A percentile compares a stretch with the other conserved stretches of the same genome.
phyloP scores from a whole-genome alignment of 2,329 filamentous ascomycete genomes.

The Ophiostoma angusticollis region DNA sequence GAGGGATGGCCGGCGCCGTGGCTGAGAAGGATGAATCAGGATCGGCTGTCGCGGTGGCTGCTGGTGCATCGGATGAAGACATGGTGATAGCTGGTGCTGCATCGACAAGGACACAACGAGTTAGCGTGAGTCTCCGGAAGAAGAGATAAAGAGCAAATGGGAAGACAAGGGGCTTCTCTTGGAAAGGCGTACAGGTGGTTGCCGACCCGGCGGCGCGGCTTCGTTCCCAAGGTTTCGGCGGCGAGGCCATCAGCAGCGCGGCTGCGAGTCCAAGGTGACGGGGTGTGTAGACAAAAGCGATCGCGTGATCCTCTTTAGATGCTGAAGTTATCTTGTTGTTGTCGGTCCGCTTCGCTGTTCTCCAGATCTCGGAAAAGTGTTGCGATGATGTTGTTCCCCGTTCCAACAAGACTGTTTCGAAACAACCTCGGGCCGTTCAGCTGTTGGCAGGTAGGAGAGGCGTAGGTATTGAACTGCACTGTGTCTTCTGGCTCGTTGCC shows the following conservation, averaged over 20 bases:
- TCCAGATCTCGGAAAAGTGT: too few relatives aligned
- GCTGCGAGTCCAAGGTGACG: not conserved
- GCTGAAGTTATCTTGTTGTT: too few relatives aligned
- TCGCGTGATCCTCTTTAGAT: not conserved
- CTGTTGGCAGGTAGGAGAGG: too few relatives aligned
- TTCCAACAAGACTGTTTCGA: too few relatives aligned
- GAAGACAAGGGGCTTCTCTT: too few relatives aligned
- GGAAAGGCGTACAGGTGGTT: constrained; percentile 7
- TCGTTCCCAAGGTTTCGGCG: constrained; percentile 95
- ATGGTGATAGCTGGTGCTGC: constrained; percentile 23
- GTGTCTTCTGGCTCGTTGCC: too few relatives aligned
- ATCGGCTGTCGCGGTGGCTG: constrained; percentile 27
- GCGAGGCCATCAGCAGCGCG: constrained; percentile 51
- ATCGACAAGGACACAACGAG: too few relatives aligned
- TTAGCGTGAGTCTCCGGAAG: too few relatives aligned
- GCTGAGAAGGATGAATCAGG: constrained; percentile 31
- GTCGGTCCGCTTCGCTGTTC: too few relatives aligned
- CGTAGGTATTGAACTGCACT: too few relatives aligned
- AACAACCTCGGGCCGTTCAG: too few relatives aligned
- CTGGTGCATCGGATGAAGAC: constrained; percentile 30
- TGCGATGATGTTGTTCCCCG: too few relatives aligned
- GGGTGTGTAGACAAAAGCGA: not conserved
- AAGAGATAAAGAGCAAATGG: not conserved
- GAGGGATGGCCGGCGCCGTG: constrained; percentile 63
- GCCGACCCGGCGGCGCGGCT: constrained; percentile 42